Evolutionary conservation across 2,329 filamentous ascomycete species (phyloP), one percentile per base, ranked within the genome.

Genomic region (Xylaria sp.): DNA sequence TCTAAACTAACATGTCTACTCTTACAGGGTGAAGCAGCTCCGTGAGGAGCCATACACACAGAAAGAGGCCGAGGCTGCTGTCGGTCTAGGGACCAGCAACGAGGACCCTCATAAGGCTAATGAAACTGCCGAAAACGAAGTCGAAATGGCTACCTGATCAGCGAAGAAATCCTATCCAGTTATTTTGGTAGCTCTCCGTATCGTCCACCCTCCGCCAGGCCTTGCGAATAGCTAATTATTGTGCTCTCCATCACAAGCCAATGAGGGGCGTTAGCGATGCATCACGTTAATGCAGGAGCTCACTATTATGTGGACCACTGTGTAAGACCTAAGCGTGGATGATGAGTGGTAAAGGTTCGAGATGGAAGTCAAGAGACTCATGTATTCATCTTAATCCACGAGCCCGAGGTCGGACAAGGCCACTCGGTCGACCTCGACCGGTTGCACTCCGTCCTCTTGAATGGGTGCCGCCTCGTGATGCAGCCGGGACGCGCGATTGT

Each of bases 11-110:
- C 78, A 68, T 16, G 50, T 25, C 47, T 37, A 63, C 53, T 66
- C 23, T 48, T 68, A 96, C 72, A 97, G 95, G 79, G 82, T 97
- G 63, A 93, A 94, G 79, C 87, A 93, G 75, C 83, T 99, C 69
- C 89, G 89, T 71, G 93, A 97, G 77, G 93, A 93, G 75, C 92
- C 93, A 10, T 96, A 97, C 80, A 91, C 91, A 5, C 93, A 97
- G 77, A 92, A 93, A 77, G 89, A 94, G 74, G 93, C 94, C 37
- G 93, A 97, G 77, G 93, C 92, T 18, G 93, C 92, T 0, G 84
- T 91, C 42, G 93, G 93, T 47, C 82, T 94, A 65, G 84, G 86
- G 63, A 90, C 88, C 37, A 91, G 94, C 78, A 94, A 94, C 79
- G 88, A 81, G 72, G 74, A 80, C 67, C 69, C 75, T 62, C 21